Conservation (phyloP, 495 filamentous ascomycete species). For the Penicillium paradoxum region DNA sequence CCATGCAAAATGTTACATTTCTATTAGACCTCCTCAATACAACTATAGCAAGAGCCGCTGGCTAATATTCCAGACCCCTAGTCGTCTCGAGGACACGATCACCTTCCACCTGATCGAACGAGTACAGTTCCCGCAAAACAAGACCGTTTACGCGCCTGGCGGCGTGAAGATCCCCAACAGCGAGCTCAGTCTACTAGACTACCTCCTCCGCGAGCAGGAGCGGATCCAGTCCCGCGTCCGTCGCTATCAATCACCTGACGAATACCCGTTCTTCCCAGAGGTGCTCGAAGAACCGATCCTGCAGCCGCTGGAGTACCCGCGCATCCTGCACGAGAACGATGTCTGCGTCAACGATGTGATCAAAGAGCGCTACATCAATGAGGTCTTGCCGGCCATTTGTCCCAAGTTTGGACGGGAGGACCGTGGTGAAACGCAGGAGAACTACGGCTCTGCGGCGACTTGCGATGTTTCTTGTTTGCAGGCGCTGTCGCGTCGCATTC, state of each 20-base stretch:
- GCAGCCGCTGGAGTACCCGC: constrained; percentile 81
- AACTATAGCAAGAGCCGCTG: not conserved
- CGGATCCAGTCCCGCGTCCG: constrained; percentile 88
- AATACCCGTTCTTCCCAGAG: constrained; percentile 95
- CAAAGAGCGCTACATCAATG: constrained; percentile 75
- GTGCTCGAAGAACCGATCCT: constrained; percentile 76
- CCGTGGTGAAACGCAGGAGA: constrained; percentile 81
- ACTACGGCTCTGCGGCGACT: constrained; percentile 90
- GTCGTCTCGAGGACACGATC: constrained; percentile 96
- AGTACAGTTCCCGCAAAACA: constrained; percentile 92
- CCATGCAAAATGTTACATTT: not conserved
- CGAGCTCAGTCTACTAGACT: constrained; percentile 82
- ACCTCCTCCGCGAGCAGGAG: constrained; percentile 86
- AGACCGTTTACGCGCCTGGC: constrained; percentile 76
- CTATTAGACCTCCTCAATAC: not conserved
- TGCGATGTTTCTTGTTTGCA: constrained; percentile 89
- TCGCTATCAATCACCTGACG: constrained; percentile 92
- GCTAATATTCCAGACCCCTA: constrained; percentile 31
- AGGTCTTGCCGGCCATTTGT: constrained; percentile 80
- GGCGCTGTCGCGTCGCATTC: constrained; percentile 84
- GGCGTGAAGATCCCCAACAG: constrained; percentile 73
- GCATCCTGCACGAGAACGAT: constrained; percentile 84
- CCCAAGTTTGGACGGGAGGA: constrained; percentile 66
- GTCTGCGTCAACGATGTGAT: constrained; percentile 89
- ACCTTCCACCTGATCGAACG: constrained; percentile 98